Percentiles rank a stretch among this genome's conserved stretches.
These are phyloP conservation scores for Cyclotella atomus DNA, from an alignment of 108 stramenopile species.

Conservation along the genomic window DNA sequence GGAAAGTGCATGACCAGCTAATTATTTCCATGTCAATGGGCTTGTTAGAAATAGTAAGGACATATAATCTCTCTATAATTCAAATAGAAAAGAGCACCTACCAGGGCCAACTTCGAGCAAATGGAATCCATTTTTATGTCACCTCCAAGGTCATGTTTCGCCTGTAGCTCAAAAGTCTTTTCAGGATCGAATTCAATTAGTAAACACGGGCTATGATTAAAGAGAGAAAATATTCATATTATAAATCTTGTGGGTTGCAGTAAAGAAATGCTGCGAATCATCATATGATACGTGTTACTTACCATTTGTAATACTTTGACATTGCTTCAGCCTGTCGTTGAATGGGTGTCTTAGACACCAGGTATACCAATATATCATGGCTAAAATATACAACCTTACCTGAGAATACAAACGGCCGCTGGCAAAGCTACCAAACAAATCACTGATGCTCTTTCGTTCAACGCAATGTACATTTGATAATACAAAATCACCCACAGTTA, in stretches of 20 bases:
- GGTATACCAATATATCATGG: too few relatives aligned
- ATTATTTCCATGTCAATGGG: too few relatives aligned
- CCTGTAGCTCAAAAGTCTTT: slow-evolving; percentile 90
- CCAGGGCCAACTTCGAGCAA: slow-evolving; percentile 84
- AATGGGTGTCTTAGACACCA: too few relatives aligned
- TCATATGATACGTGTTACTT: too few relatives aligned
- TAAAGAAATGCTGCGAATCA: too few relatives aligned
- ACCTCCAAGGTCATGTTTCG: slow-evolving; percentile 73
- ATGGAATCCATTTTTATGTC: slow-evolving; percentile 87
- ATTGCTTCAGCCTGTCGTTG: slow-evolving; percentile 67
- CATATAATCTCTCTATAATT: background rate
- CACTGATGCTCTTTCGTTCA: slow-evolving; percentile 95
- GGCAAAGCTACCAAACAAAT: slow-evolving; percentile 93
- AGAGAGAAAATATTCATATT: too few relatives aligned
- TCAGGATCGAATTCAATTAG: slow-evolving; percentile 95
- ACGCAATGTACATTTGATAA: slow-evolving; percentile 96
- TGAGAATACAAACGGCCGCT: slow-evolving; percentile 95
- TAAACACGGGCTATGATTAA: slow-evolving; percentile 84
- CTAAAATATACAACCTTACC: slow-evolving; percentile 55
- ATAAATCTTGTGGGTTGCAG: too few relatives aligned
- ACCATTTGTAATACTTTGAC: slow-evolving; percentile 90
- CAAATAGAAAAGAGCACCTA: background rate
- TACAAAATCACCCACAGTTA: slow-evolving; percentile 96
- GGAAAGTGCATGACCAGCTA: slow-evolving; percentile 93
- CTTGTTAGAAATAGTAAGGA: too few relatives aligned